Conservation (phyloP, 805 yeast genomes). For the Saturnispora diversa region DNA sequence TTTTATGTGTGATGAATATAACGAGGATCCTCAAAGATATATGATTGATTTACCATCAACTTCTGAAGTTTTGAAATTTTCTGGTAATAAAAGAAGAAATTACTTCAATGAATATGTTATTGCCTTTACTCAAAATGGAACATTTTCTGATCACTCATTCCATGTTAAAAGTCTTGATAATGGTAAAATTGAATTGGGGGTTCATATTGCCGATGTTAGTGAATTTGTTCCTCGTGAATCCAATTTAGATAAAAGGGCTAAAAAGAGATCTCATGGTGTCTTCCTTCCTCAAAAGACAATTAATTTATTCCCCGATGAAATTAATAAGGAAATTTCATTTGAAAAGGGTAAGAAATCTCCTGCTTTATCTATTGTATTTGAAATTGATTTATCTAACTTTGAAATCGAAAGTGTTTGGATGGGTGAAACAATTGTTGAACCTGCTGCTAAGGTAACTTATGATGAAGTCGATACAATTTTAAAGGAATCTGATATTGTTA, state of each 20-base stretch:
- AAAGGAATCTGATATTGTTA: conserved; percentile 22
- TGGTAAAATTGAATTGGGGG: conserved; percentile 68
- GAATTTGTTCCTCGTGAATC: conserved; percentile 67
- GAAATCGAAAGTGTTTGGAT: conserved; percentile 72
- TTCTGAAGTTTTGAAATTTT: conserved; percentile 24
- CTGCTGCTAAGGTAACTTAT: conserved; percentile 50
- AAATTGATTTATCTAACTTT: conserved; percentile 61
- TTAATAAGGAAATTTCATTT: conserved; percentile 56
- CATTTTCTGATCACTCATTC: conserved; percentile 66
- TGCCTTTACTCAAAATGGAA: conserved; percentile 52
- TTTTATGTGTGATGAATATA: conserved; percentile 72
- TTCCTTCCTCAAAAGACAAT: conserved; percentile 71
- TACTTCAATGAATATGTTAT: conserved; percentile 54
- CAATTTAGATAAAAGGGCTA: conserved; percentile 76
- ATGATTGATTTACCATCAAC: conserved; percentile 35
- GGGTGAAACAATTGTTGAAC: conserved; percentile 60
- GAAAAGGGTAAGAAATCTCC: conserved; percentile 51
- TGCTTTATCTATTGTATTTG: conserved; percentile 71
- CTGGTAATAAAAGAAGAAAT: conserved; percentile 37
- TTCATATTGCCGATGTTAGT: conserved; percentile 78
- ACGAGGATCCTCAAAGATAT: conserved; percentile 33
- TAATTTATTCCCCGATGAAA: conserved; percentile 58
- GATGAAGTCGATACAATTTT: conserved; percentile 49
- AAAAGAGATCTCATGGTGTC: conserved; percentile 84
- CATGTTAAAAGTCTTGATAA: conserved; percentile 61